These are phyloP conservation scores for Datisca glomerata DNA, from an alignment of 306 rosid species.

Conservation along the genomic window DNA sequence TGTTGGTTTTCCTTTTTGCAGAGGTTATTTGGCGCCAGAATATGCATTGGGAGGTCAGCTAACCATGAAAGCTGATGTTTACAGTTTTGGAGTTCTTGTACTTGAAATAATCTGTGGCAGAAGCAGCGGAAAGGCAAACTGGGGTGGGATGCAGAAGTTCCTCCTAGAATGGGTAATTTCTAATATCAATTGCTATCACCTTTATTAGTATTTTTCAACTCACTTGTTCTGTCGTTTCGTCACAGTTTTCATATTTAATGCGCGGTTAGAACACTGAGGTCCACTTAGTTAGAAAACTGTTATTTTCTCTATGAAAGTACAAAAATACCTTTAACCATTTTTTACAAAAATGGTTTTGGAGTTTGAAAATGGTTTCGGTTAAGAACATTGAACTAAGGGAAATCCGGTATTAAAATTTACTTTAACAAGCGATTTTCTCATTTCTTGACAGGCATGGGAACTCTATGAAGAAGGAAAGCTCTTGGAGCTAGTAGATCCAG, in stretches of 20 bases:
- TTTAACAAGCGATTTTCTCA: not conserved
- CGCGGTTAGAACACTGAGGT: not conserved
- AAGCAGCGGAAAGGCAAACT: constrained; percentile 46
- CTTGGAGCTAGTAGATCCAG: constrained; percentile 63
- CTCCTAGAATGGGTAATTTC: constrained; percentile 68
- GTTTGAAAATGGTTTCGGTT: not conserved
- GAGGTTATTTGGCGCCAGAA: constrained; percentile 97
- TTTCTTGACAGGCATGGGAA: constrained; percentile 63
- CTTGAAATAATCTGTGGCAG: constrained; percentile 78
- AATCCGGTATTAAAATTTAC: not conserved
- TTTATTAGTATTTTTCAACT: not conserved
- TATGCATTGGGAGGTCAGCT: constrained; percentile 92
- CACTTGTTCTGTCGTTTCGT: not conserved
- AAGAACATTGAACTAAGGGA: not conserved
- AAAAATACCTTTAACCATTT: too few relatives aligned
- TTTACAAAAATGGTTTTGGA: too few relatives aligned
- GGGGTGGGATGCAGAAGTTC: constrained; percentile 41
- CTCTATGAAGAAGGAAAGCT: constrained; percentile 60
- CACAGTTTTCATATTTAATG: not conserved
- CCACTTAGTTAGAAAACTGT: not conserved
- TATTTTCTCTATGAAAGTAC: too few relatives aligned
- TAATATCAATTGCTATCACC: not conserved
- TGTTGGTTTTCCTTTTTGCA: constrained; percentile 25
- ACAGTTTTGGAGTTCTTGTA: constrained; percentile 81
- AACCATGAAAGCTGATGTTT: constrained; percentile 81